Conservation (phyloP, 2,329 filamentous ascomycete species). For the Leptographium radiaticola region DNA sequence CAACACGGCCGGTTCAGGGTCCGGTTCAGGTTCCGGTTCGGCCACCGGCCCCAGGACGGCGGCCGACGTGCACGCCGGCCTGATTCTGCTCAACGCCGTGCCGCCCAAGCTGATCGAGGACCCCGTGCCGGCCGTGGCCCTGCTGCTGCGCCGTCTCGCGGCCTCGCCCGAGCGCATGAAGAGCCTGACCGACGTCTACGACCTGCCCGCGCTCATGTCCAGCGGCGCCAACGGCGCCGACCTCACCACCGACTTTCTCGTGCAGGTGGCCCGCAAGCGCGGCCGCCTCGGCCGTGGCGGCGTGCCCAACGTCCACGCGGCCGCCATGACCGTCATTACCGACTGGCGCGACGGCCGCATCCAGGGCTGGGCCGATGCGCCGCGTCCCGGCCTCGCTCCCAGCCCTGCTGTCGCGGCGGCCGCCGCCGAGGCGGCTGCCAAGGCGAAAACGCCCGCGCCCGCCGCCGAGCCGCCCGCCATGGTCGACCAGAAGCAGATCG, state of each 20-base stretch:
- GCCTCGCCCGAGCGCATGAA: slow-evolving; percentile 58
- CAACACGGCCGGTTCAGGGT: slow-evolving; percentile 17
- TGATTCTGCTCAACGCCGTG: slow-evolving; percentile 80
- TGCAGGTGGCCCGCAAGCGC: slow-evolving; percentile 89
- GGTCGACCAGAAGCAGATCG: slow-evolving; percentile 70
- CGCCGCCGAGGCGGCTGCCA: neutral
- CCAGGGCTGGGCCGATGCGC: slow-evolving; percentile 79
- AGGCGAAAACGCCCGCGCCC: slow-evolving; percentile 18
- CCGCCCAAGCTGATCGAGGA: slow-evolving; percentile 92
- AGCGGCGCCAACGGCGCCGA: slow-evolving; percentile 51
- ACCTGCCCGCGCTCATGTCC: slow-evolving; percentile 64
- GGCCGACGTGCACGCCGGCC: slow-evolving; percentile 65
- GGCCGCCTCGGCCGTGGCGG: slow-evolving; percentile 81
- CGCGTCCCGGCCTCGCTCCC: slow-evolving; percentile 47
- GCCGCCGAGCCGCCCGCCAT: slow-evolving; percentile 26
- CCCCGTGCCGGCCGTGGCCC: slow-evolving; percentile 70
- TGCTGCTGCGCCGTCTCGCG: slow-evolving; percentile 73
- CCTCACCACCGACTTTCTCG: slow-evolving; percentile 75
- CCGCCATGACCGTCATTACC: slow-evolving; percentile 86
- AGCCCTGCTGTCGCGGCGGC: slow-evolving; percentile 13
- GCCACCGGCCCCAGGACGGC: slow-evolving; percentile 48
- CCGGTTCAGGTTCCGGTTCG: slow-evolving; percentile 26
- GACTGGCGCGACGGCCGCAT: slow-evolving; percentile 95
- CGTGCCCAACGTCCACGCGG: slow-evolving; percentile 74
- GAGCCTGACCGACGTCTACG: slow-evolving; percentile 74